These are phyloP conservation scores for Xylaria venustula DNA, from an alignment of 495 filamentous ascomycete genomes.

Conservation along the genomic window DNA sequence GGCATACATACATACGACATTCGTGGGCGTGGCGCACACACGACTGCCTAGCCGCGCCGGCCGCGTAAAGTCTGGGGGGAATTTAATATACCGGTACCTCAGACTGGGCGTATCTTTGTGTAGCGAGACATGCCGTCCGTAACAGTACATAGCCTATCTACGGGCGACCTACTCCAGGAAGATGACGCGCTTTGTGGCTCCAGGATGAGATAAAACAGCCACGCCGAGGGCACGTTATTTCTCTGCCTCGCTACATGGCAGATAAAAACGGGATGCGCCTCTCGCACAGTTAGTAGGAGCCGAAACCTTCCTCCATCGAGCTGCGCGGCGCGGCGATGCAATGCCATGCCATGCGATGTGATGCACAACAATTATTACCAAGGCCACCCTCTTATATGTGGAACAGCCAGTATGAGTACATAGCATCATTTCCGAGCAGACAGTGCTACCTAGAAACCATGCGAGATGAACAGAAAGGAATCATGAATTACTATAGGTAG, in stretches of 20 bases:
- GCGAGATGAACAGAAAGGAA: background rate
- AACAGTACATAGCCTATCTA: background rate
- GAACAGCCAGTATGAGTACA: background rate
- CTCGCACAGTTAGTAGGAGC: background rate
- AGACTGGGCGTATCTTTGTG: background rate
- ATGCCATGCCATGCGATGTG: constrained; percentile 17
- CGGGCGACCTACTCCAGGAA: background rate
- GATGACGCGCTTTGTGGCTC: constrained; percentile 7
- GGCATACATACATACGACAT: background rate
- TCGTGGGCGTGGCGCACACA: background rate
- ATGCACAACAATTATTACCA: constrained; percentile 12
- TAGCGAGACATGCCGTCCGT: background rate
- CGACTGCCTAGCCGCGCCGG: constrained; percentile 10
- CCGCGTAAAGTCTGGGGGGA: constrained; percentile 10
- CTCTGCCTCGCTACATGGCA: background rate
- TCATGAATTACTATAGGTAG: no score
- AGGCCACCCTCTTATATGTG: constrained; percentile 3
- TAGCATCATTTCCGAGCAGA: background rate
- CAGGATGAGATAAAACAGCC: background rate
- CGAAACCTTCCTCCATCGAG: constrained; percentile 5
- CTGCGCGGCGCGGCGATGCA: constrained; percentile 5
- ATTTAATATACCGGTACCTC: background rate
- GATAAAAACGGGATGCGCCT: constrained; percentile 7
- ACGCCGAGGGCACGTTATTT: constrained; percentile 1
- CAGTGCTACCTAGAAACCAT: background rate